A percentile compares a stretch with the other conserved stretches of the same genome.
These are phyloP conservation scores for Nemania sp. DNA, from an alignment of 2,329 filamentous ascomycete species.

Conservation along the genomic window DNA sequence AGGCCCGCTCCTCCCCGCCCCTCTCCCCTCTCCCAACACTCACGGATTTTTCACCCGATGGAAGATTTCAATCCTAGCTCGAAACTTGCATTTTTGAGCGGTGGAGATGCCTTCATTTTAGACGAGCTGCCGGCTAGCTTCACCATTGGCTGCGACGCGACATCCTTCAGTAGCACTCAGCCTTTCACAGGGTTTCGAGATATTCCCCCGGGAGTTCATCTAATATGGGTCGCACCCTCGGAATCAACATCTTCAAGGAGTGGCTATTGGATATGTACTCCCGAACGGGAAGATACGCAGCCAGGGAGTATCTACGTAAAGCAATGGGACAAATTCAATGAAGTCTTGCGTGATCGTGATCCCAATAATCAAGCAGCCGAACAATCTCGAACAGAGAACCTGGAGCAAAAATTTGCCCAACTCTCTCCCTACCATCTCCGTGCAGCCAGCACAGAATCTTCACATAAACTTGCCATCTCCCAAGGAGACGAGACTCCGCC, in stretches of 20 bases:
- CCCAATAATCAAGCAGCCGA: slow-evolving; percentile 59
- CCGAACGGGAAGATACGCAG: slow-evolving; percentile 46
- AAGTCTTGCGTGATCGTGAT: slow-evolving; percentile 65
- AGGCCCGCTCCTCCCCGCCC: slow-evolving; percentile 26
- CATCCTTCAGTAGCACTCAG: slow-evolving; percentile 59
- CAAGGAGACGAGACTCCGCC: slow-evolving; percentile 43
- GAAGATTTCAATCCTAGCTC: slow-evolving; percentile 40
- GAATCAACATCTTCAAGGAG: slow-evolving; percentile 62
- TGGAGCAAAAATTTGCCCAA: slow-evolving; percentile 55
- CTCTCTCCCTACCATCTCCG: slow-evolving; percentile 61
- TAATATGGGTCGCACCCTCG: slow-evolving; percentile 68
- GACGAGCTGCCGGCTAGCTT: slow-evolving; percentile 64
- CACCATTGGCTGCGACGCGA: slow-evolving; percentile 65
- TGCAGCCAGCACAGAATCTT: slow-evolving; percentile 40
- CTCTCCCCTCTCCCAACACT: not conserved
- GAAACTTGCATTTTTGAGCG: slow-evolving; percentile 45
- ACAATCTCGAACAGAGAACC: slow-evolving; percentile 57
- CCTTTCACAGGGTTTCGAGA: slow-evolving; percentile 66
- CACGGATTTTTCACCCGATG: slow-evolving; percentile 34
- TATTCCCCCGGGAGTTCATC: slow-evolving; percentile 67
- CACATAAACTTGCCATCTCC: slow-evolving; percentile 25
- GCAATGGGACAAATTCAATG: slow-evolving; percentile 64
- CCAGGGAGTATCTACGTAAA: slow-evolving; percentile 51
- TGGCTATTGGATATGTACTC: slow-evolving; percentile 68
- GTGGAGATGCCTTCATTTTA: slow-evolving; percentile 65